These are phyloP conservation scores for Cutaneotrichosporon cavernicola DNA, from an alignment of 1,284 basidiomycete genomes.

Conservation along the genomic window DNA sequence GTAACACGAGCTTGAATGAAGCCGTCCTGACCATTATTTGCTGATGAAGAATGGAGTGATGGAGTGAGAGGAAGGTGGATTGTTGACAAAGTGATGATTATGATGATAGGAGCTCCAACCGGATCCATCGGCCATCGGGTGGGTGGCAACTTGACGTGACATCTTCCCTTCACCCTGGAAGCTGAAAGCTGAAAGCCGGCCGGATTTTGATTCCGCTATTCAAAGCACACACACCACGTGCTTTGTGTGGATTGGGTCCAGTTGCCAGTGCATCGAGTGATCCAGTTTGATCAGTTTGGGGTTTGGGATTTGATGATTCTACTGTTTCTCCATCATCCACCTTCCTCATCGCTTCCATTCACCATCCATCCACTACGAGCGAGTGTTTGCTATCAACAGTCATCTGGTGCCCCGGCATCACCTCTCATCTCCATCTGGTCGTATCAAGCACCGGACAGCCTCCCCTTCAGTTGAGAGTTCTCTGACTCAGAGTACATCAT, in stretches of 20 bases:
- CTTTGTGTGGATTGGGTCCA: too few species aligned
- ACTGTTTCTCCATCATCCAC: background rate
- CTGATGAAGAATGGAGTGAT: background rate
- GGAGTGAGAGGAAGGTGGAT: background rate
- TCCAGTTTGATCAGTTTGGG: too few species aligned
- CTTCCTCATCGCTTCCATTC: background rate
- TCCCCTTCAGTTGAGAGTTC: constrained; percentile 5
- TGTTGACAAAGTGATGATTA: background rate
- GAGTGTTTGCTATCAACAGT: background rate
- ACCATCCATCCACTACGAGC: background rate
- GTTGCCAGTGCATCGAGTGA: too few species aligned
- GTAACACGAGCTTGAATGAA: constrained; percentile 74
- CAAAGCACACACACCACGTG: too few species aligned
- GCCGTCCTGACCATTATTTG: constrained; percentile 44
- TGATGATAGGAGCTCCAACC: background rate
- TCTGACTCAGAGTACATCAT: background rate
- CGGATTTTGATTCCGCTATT: background rate
- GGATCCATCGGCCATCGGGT: too few species aligned
- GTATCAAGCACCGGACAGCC: background rate
- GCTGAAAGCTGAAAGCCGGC: too few species aligned
- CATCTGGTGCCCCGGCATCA: too few species aligned
- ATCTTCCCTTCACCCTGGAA: too few species aligned
- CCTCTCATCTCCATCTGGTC: background rate
- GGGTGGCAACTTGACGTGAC: background rate
- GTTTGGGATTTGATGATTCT: too few species aligned